Evolutionary conservation across 1,284 basidiomycete genomes (phyloP), one percentile per base, ranked within the genome.

Genomic region (Xerocomus alliaceus): DNA sequence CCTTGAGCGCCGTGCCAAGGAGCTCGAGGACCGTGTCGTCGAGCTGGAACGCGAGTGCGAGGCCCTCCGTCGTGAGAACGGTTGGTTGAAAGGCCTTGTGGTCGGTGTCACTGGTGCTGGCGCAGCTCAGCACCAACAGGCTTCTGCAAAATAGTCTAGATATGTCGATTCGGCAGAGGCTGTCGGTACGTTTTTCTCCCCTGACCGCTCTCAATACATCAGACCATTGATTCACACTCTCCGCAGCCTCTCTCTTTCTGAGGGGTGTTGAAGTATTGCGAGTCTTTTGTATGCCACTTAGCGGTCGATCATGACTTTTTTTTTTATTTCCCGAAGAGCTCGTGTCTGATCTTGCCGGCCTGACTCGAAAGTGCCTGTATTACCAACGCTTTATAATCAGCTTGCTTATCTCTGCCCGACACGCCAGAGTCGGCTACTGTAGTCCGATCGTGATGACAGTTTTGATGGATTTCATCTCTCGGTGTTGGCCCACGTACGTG

Each of bases 41-140:
- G 90, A 93, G 70, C 84, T 98, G 11, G 92, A 96, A 78, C 87
- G 92, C 68, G 95, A 98, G 77, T 97, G 96, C 78, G 93, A 95
- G 72, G 90, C 88, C 1, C 82, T 98, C 53, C 84, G 94, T 61
- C 87, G 94, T 61, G 97, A 99, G 81, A 99, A 99, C 75, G 92
- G 92, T 13, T 95, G 96, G 92, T 78, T 98, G 66, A 95, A 97
- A 80, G 93, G 94, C 5, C 81, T 98, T 41, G 94, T 98, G 29
- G 91, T 96, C 9, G 93, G 93, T 41, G 92, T 94, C 29, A 93
- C 92, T 0, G 90, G 90, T 31, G 91, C 84, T 45, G 78, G 79
- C 50, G 76, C 75, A 53, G 63, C 74, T 59, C 74, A 76, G 29
- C 73, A 72, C 48, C 71, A 70, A 49, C 71, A 74, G 49, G 39